Conservation (phyloP, 1,284 basidiomycete species). For the Irpex sp. region DNA sequence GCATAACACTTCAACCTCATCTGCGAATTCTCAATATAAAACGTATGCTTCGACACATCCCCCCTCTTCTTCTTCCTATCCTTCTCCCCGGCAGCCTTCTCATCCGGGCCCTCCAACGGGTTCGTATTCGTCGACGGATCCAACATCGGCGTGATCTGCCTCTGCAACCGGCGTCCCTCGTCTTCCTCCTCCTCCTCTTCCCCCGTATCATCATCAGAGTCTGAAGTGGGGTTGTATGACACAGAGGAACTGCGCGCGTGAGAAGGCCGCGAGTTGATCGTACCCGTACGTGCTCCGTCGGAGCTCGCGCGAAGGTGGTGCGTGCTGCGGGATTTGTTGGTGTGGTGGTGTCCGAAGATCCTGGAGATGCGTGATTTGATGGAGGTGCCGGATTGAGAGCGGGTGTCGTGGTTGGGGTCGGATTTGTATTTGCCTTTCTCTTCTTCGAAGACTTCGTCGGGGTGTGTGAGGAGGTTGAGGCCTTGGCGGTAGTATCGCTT, state of each 20-base stretch:
- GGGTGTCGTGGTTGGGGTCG: slow-evolving; percentile 15
- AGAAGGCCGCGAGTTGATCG: not conserved
- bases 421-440: slow-evolving; percentile 16
- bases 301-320: not conserved
- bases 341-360: slow-evolving; percentile 31
- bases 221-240: slow-evolving; percentile 10
- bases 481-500: slow-evolving; percentile 77
- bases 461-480: slow-evolving; percentile 50
- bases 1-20: slow-evolving; percentile 86
- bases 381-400: slow-evolving; percentile 38
- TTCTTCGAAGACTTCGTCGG: slow-evolving; percentile 25
- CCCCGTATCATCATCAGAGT: too few species aligned
- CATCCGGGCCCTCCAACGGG: slow-evolving; percentile 36
- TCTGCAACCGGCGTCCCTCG: slow-evolving; percentile 24
- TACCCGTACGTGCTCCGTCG: not conserved
- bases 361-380: slow-evolving; percentile 48
- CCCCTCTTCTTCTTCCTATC: slow-evolving; percentile 40
- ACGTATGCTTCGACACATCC: slow-evolving; percentile 87
- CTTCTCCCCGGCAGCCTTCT: slow-evolving; percentile 30
- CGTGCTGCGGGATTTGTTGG: not conserved
- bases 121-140: slow-evolving; percentile 75
- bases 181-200: not conserved
- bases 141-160: slow-evolving; percentile 50
- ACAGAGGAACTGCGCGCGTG: slow-evolving; percentile 20
- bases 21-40: slow-evolving; percentile 92